Evolutionary conservation across 805 yeast species (phyloP), one percentile per base, ranked within the genome.

Genomic region (Yarrowia sp.): DNA sequence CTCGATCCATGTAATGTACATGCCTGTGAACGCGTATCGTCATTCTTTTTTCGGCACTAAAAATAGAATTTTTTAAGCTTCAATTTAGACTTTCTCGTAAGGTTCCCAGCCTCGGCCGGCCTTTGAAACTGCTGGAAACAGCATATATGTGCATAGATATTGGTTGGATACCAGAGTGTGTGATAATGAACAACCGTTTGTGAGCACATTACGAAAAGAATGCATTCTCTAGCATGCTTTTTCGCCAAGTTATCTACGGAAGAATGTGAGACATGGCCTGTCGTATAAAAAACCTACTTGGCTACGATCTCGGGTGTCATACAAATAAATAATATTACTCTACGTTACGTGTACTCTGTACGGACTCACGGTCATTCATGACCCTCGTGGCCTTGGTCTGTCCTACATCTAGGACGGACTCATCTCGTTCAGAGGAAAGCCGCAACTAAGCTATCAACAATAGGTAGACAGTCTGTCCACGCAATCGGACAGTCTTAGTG

Each of bases 351-450:
- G n/a, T 44, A 44, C 51, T 18, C 22, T 25, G 47, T 42, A 25
- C 33, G 49, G 49, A 42, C 49, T 42, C 35, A 44, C 51, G 51
- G 51, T 44, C 51, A 29, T 44, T 44, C 51, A 14, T 12, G 51
- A 44, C 51, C 51, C 24, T 44, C 49, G 49, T 42, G 49, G 32
- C 29, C 42, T 13, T 22, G 6, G 27, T 4, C 33, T 42, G 49
- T 42, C 49, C 49, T 2, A 24, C 9, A 41, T 14, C 8, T 3
- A 25, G 49, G 49, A 42, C 49, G 49, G 51, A 44, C 51, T 44
- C 51, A 44, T 44, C 35, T 44, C 51, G 35, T 19, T 18, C 29
- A 13, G 51, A 18, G 49, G 4, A 6, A 25, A 42, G 32, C 29
- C 14, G 27, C n/a, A 12, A 38, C 42, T 4, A 4, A 4, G 46